These are phyloP conservation scores for Serendipita sp. DNA, from an alignment of 768 basidiomycete genomes.

Conservation along the genomic window DNA sequence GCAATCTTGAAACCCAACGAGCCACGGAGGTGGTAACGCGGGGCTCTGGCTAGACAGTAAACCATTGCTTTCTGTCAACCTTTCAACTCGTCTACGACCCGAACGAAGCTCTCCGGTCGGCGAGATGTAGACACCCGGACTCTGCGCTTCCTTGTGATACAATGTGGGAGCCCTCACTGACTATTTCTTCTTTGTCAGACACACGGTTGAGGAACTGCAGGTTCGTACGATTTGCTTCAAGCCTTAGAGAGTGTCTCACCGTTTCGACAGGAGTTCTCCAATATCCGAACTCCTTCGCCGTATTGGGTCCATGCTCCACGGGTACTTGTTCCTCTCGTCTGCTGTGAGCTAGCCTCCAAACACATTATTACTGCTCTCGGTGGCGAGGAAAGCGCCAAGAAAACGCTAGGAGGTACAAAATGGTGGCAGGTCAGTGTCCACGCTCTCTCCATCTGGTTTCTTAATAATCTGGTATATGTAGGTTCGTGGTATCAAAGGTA, in stretches of 20 bases:
- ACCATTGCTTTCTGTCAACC: not conserved
- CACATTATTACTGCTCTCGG: constrained; percentile 66
- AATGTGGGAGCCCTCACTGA: not conserved
- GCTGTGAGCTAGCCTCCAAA: constrained; percentile 58
- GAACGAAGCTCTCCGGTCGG: not conserved
- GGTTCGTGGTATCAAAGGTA: constrained; percentile 26
- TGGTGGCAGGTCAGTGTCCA: constrained; percentile 77
- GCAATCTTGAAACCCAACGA: not conserved
- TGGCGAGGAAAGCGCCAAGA: constrained; percentile 52
- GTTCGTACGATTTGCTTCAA: no score
- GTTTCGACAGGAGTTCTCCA: constrained; percentile 17
- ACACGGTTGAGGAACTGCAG: constrained; percentile 4
- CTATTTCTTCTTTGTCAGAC: not conserved
- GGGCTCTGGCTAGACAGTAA: not conserved
- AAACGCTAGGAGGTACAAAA: constrained; percentile 73
- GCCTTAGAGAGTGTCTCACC: no score
- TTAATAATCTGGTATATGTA: constrained; percentile 12
- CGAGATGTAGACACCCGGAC: not conserved
- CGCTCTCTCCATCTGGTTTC: constrained; percentile 18
- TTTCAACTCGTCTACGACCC: not conserved
- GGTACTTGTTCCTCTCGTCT: constrained; percentile 54
- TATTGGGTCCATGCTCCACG: constrained; percentile 68
- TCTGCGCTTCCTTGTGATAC: not conserved
- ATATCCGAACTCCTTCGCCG: constrained; percentile 68
- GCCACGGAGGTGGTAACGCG: not conserved